phyloP scores from a whole-genome alignment of 257 asterid genomes.

The Ajuga chamaepitys region DNA sequence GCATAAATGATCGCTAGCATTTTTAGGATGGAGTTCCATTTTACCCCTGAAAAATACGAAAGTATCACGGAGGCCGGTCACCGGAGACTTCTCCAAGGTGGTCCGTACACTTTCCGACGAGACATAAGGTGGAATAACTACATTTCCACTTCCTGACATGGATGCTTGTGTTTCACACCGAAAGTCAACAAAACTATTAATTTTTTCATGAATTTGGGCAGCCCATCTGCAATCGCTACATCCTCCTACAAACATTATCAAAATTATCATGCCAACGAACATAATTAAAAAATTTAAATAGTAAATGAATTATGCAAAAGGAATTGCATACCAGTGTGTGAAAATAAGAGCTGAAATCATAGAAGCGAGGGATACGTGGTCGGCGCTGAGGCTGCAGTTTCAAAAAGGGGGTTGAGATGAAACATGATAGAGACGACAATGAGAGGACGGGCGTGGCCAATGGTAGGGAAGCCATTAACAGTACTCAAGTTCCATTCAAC shows the following conservation, averaged over 20 bases:
- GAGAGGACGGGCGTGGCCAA: conserved; percentile 78
- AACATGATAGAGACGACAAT: conserved; percentile 31
- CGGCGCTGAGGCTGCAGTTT: conserved; percentile 82
- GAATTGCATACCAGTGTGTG: conserved; percentile 44
- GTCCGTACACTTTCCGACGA: conserved; percentile 54
- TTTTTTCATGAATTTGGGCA: conserved; percentile 44
- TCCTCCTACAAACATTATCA: conserved; percentile 38
- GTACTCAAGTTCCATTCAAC: conserved; percentile 81
- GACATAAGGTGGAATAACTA: conserved; percentile 78
- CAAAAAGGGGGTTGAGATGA: conserved; percentile 60
- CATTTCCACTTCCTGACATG: conserved; percentile 77
- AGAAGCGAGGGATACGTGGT: conserved; percentile 67
- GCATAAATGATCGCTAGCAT: conserved; percentile 82
- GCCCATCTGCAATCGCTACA: conserved; percentile 58
- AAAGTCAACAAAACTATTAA: conserved; percentile 75
- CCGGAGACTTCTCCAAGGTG: conserved; percentile 36
- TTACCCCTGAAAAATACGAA: conserved; percentile 81
- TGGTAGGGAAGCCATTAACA: conserved; percentile 83
- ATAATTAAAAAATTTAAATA: neutral
- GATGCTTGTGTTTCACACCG: conserved; percentile 66
- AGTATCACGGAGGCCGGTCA: conserved; percentile 46
- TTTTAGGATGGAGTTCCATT: conserved; percentile 88
- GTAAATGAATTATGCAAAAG: neutral
- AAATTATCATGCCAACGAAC: neutral
- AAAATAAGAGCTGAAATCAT: conserved; percentile 71